Evolutionary conservation across 768 basidiomycete genomes (phyloP), one percentile per base, ranked within the genome.

Genomic region (Cyclocybe cylindracea): DNA sequence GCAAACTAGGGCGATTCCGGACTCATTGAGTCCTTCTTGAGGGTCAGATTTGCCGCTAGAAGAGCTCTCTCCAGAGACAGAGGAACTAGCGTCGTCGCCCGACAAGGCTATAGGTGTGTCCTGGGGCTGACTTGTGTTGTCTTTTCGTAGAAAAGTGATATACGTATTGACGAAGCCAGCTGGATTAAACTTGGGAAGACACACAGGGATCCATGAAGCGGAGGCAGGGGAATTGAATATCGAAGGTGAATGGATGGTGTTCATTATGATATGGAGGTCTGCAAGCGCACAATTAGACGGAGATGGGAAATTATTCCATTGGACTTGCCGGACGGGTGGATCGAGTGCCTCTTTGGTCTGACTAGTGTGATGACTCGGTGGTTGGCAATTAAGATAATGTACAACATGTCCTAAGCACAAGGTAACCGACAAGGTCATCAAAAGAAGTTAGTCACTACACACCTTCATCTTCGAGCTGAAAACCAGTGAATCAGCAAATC

Each of bases 181-280:
- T 0, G 91, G 77, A 62, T 98, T 93, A 76, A 91, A 98, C 67
- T 94, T 94, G 0, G 97, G 96, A 3, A 99, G 80, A 66, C 97
- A 98, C 42, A 99, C 82, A 2, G 97, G 97, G 7, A 98, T 81
- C 93, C 94, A 99, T 5, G 89, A 88, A 10, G 94, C 89, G 6
- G 93, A 77, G 5, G 86, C 87, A 7, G 86, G 85, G 2, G 86
- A 89, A 64, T 85, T 89, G 53, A 78, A 74, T 57, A 89, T 84
- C 1, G 92, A 88, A 0, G 92, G 89, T 0, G 91, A 82, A 50
- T 89, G 82, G 7, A 98, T 82, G 2, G 94, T 96, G 64, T 96
- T 98, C 48, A 98, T 77, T 31, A 98, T 79, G 44, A 97, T 86
- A 63, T 97, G 94, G 14, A 99, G 83, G 63, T 98, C 97, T 86